Evolutionary conservation across 345 rosid genomes (phyloP).

Genomic region (Leavenworthia alabamica): DNA sequence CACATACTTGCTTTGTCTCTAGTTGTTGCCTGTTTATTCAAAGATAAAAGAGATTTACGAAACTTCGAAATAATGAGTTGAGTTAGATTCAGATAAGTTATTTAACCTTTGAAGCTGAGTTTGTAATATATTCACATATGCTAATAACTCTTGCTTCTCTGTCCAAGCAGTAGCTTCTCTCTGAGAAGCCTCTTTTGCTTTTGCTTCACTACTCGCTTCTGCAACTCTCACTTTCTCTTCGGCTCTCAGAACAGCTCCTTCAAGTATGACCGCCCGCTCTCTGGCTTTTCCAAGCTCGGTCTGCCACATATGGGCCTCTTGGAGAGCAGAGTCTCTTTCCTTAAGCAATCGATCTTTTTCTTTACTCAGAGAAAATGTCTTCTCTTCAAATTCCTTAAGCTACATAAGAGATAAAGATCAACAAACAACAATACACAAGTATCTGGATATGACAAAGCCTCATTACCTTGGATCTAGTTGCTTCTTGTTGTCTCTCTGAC

Average conservation of each 20-base stretch:
- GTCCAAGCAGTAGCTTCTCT: conserved; percentile 63
- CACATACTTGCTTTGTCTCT: conserved; percentile 69
- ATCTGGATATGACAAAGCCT: conserved; percentile 7
- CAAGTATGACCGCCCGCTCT: conserved; percentile 81
- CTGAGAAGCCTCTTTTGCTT: conserved; percentile 68
- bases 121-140: conserved; percentile 71
- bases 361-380: conserved; percentile 42
- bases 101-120: conserved; percentile 93
- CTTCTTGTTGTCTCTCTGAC: conserved; percentile 52
- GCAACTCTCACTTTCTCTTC: conserved; percentile 88
- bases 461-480: conserved; percentile 50
- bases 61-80: neutral
- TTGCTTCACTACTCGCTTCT: conserved; percentile 72
- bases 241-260: conserved; percentile 84
- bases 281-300: conserved; percentile 94
- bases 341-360: conserved; percentile 71
- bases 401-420: conserved; percentile 27
- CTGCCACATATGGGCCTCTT: conserved; percentile 96
- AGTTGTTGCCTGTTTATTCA: conserved; percentile 58
- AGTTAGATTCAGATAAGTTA: neutral
- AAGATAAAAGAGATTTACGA: neutral
- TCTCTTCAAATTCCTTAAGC: conserved; percentile 74
- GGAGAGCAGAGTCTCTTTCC: conserved; percentile 80
- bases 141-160: conserved; percentile 87
- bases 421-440: conserved; percentile 2